Base-by-base conservation (phyloP, 306 rosid species). In the Pueraria montana region DNA sequence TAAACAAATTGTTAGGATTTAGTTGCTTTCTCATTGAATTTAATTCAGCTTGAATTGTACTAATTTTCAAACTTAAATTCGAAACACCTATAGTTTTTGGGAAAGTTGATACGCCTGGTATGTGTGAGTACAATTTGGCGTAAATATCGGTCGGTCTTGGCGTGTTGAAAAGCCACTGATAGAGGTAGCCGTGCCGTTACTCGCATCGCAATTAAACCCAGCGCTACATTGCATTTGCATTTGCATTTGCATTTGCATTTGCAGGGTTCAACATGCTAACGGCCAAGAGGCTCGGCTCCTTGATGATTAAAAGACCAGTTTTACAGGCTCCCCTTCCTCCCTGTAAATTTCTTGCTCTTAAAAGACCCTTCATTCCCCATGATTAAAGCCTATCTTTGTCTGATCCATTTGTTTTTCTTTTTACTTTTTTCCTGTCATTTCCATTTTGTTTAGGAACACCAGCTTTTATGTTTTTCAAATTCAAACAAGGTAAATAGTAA, bases 271-370 rank as follows among this genome's bases (percentile, higher is more conserved):
- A 4, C n/a, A 8, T 16, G 40, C 18, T 8, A 74, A 74, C 10
- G 36, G 17, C 38, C 38, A 46, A 50, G 80, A 76, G 8, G 40
- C 6, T 30, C 34, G 79, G 84, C 89, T 85, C 89, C 82, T 67
- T 6, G n/a, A 34, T 82, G 84, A 84, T 78, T 79, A 20, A 88
- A 80, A 67, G 21, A 76, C 36, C 65, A 80, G 49, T 62, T 49
- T 65, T 84, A 17, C 26, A 87, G 91, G 88, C 91, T 84, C 86
- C 17, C 56, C 56, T 49, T 2, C 83, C 42, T 48, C 64, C 30
- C 32, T 26, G 36, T 64, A 68, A 12, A 77, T 63, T 56, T 74
- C 46, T 50, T 48, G 40, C 75, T 66, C 67, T 52, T 67, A 11
- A 78, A 46, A 43, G 43, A 36, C 20, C 75, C 55, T 40, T 50